These are phyloP conservation scores for Sarocladium oryzae DNA, from an alignment of 2,329 filamentous ascomycete genomes.

Conservation along the genomic window DNA sequence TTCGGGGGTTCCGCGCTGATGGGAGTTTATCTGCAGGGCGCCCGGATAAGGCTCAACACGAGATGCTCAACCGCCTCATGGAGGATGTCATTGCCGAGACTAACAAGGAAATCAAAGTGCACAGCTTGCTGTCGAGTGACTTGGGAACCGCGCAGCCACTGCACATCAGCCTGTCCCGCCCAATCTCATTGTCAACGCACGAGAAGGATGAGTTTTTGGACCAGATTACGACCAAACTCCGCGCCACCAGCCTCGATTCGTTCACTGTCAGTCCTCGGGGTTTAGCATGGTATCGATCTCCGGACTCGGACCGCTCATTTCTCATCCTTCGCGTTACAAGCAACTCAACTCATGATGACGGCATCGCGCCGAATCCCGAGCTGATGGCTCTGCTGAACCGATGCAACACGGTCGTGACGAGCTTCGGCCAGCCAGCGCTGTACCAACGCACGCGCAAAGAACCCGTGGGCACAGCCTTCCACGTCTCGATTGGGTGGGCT, in stretches of 20 bases:
- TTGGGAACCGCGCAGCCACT: constrained; percentile 72
- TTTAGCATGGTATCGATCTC: constrained; percentile 45
- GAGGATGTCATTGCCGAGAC: constrained; percentile 27
- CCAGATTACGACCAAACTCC: constrained; percentile 39
- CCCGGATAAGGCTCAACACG: constrained; percentile 42
- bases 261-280: constrained; percentile 34
- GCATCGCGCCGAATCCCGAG: constrained; percentile 37
- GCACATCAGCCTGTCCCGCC: constrained; percentile 84
- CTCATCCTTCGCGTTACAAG: constrained; percentile 63
- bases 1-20: constrained; percentile 1
- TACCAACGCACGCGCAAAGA: constrained; percentile 43
- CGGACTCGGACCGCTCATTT: constrained; percentile 68
- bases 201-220: constrained; percentile 63
- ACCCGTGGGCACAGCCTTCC: constrained; percentile 51
- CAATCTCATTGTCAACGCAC: constrained; percentile 67
- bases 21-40: constrained; percentile 39
- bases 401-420: constrained; percentile 57
- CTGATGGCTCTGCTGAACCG: constrained; percentile 56
- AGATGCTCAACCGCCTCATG: constrained; percentile 38
- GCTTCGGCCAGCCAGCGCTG: constrained; percentile 61
- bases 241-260: constrained; percentile 16
- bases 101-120: constrained; percentile 36
- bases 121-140: constrained; percentile 69
- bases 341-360: constrained; percentile 14
- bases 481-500: constrained; percentile 86